phyloP scores from a whole-genome alignment of 805 yeast species.

The Ogataea methylovora region DNA sequence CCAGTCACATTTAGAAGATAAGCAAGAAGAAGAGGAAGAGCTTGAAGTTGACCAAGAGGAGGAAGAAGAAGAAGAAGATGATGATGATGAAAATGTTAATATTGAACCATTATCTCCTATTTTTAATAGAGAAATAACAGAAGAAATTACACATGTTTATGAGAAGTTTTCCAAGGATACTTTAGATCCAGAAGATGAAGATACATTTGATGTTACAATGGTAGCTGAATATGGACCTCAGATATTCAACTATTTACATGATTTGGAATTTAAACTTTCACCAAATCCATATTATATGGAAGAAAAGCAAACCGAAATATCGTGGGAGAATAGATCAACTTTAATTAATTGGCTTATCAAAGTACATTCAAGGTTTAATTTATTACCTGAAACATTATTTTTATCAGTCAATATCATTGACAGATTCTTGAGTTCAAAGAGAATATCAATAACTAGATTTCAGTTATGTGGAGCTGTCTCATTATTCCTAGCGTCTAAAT shows the following conservation, averaged over 20 bases:
- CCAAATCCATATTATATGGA: slow-evolving; percentile 74
- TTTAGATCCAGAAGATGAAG: slow-evolving; percentile 73
- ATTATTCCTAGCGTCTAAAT: slow-evolving; percentile 85
- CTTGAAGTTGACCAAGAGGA: not conserved
- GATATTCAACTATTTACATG: slow-evolving; percentile 73
- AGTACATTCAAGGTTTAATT: slow-evolving; percentile 73
- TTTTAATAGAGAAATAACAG: slow-evolving; percentile 38
- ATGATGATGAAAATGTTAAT: slow-evolving; percentile 27
- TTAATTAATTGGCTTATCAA: slow-evolving; percentile 88
- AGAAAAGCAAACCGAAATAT: slow-evolving; percentile 72
- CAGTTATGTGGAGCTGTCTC: slow-evolving; percentile 94
- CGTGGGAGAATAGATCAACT: slow-evolving; percentile 69
- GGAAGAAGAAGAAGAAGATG: slow-evolving; percentile 12
- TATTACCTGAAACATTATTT: slow-evolving; percentile 79
- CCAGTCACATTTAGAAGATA: not conserved
- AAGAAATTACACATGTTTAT: slow-evolving; percentile 45
- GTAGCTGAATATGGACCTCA: slow-evolving; percentile 88
- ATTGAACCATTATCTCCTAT: slow-evolving; percentile 52
- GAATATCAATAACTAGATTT: slow-evolving; percentile 69
- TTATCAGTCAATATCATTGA: slow-evolving; percentile 82
- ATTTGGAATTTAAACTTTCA: slow-evolving; percentile 60
- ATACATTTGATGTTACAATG: slow-evolving; percentile 81
- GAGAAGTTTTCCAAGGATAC: slow-evolving; percentile 39
- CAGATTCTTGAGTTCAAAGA: slow-evolving; percentile 65
- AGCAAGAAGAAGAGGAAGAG: not conserved